Conservation (phyloP, 2,329 filamentous ascomycete genomes). For the Claviceps maximensis region DNA sequence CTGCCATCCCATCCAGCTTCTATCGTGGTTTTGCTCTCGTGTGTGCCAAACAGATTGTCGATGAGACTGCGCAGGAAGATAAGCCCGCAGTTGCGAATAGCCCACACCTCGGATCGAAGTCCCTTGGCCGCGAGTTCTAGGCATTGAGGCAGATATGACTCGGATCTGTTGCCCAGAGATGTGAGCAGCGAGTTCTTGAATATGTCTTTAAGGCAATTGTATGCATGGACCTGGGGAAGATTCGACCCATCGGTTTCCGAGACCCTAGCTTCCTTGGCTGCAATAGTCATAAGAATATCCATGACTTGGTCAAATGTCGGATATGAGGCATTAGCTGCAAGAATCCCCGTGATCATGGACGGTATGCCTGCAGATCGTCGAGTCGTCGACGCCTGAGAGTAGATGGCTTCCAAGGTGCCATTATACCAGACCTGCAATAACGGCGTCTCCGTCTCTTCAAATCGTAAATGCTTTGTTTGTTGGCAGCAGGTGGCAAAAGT, state of each 20-base stretch:
- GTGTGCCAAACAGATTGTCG: constrained; percentile 63
- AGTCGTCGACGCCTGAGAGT: constrained; percentile 67
- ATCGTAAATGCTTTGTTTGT: constrained; percentile 36
- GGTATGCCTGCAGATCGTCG: constrained; percentile 86
- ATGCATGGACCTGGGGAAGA: constrained; percentile 82
- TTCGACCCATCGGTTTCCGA: constrained; percentile 49
- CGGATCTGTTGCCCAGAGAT: constrained; percentile 57
- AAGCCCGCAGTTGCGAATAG: constrained; percentile 83
- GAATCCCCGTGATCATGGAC: constrained; percentile 68
- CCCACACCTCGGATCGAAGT: constrained; percentile 75
- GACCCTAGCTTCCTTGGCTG: constrained; percentile 36
- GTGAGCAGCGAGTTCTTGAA: constrained; percentile 73
- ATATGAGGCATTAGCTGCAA: constrained; percentile 48
- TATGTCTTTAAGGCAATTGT: constrained; percentile 87
- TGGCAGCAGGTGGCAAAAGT: constrained; percentile 76
- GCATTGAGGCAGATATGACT: constrained; percentile 58
- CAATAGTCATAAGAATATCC: constrained; percentile 45
- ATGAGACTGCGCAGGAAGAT: constrained; percentile 80
- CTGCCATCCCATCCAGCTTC: constrained; percentile 52
- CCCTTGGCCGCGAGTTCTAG: constrained; percentile 70
- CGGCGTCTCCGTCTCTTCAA: constrained; percentile 19
- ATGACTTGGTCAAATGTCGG: constrained; percentile 56
- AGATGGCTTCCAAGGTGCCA: constrained; percentile 57
- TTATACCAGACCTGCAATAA: constrained; percentile 60
- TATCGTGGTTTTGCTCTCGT: constrained; percentile 51